phyloP scores from a whole-genome alignment of 2,329 filamentous ascomycete genomes.

The Boeremia lycopersici region DNA sequence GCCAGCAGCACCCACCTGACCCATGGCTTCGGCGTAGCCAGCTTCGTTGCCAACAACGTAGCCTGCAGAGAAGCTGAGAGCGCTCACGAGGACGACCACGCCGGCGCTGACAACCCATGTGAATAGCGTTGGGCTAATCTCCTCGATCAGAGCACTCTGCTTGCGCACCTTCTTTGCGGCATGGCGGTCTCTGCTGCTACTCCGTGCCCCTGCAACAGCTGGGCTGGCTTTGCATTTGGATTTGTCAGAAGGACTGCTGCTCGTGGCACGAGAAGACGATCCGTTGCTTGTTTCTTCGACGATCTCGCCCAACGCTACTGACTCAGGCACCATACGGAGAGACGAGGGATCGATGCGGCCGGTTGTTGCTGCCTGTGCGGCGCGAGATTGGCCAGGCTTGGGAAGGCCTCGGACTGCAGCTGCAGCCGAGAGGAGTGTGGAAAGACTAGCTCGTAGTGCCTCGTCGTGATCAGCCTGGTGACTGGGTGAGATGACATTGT shows the following conservation, averaged over 20 bases:
- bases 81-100: constrained; percentile 67
- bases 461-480: constrained; percentile 91
- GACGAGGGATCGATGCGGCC: constrained; percentile 57
- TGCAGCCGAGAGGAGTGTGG: constrained; percentile 91
- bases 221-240: constrained; percentile 54
- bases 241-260: constrained; percentile 44
- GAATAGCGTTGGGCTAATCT: constrained; percentile 64
- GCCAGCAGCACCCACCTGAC: constrained; percentile 37
- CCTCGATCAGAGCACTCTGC: constrained; percentile 42
- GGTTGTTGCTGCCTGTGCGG: constrained; percentile 41
- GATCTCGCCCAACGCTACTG: constrained; percentile 59
- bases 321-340: constrained; percentile 66
- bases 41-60: constrained; percentile 67
- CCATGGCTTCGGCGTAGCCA: constrained; percentile 57
- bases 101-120: constrained; percentile 71
- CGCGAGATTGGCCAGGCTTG: constrained; percentile 58
- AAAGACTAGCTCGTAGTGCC: constrained; percentile 88
- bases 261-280: constrained; percentile 35
- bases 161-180: constrained; percentile 52
- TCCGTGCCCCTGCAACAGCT: constrained; percentile 39
- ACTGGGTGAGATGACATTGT: constrained; percentile 73
- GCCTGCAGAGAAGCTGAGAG: constrained; percentile 68
- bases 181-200: constrained; percentile 53
- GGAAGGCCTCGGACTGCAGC: constrained; percentile 83
- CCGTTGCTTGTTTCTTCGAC: constrained; percentile 35